phyloP scores from a whole-genome alignment of 306 rosid genomes.

The Abrus pulchellus region DNA sequence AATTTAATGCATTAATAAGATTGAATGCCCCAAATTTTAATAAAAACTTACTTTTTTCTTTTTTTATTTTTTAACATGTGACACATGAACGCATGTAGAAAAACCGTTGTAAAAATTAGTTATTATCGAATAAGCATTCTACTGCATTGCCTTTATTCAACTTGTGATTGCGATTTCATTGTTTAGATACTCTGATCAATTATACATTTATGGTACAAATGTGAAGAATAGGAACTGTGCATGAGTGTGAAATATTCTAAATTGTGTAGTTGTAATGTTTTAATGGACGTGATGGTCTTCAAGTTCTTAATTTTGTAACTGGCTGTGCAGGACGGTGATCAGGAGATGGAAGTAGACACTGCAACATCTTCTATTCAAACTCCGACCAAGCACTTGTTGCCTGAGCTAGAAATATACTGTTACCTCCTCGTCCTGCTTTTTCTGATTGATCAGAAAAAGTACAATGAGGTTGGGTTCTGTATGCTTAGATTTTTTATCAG shows the following conservation, averaged over 20 bases:
- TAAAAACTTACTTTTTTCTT: too few species aligned
- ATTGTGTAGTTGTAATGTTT: neutral
- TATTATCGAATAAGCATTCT: too few species aligned
- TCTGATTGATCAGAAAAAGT: slow-evolving; percentile 83
- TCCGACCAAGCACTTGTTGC: slow-evolving; percentile 63
- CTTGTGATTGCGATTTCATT: neutral
- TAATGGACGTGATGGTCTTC: slow-evolving; percentile 5
- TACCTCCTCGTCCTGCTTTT: slow-evolving; percentile 74
- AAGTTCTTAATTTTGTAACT: slow-evolving; percentile 2
- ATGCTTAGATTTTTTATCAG: neutral
- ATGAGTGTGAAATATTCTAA: neutral
- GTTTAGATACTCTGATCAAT: slow-evolving; percentile 2
- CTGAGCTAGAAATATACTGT: slow-evolving; percentile 80
- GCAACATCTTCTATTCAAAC: slow-evolving; percentile 68
- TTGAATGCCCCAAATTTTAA: too few species aligned
- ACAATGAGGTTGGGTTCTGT: slow-evolving; percentile 60
- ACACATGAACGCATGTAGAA: too few species aligned
- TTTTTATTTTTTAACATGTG: too few species aligned
- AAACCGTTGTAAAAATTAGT: neutral
- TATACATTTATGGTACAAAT: neutral
- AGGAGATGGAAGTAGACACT: slow-evolving; percentile 83
- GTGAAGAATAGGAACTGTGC: neutral
- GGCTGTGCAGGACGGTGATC: slow-evolving; percentile 66
- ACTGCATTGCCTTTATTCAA: neutral
- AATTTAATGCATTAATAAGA: too few species aligned